Evolutionary conservation across 2,329 filamentous ascomycete species (phyloP), one percentile per base, ranked within the genome.

Genomic region (Pezicula carpinea): DNA sequence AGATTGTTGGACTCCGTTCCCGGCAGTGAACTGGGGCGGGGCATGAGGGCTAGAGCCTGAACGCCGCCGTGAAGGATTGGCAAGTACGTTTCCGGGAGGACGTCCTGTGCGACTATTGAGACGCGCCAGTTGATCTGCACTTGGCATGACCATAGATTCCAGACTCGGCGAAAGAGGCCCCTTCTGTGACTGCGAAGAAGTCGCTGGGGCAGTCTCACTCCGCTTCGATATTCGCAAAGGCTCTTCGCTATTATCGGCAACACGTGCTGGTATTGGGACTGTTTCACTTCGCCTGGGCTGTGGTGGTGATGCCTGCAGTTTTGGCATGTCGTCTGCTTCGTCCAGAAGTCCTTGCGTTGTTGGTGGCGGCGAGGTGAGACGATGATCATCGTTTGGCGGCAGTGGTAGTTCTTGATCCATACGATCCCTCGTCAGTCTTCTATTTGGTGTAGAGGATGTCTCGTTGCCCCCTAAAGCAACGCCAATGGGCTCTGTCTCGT

Each of bases 101-200:
- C 60, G 58, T n/a, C 57, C 58, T 51, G 48, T 57, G 4, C 61
- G 60, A 42, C 57, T 60, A 17, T 60, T 61, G 11, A 64, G 52
- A 21, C 60, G 58, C 35, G 57, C 57, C 18, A 64, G 40, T 46
- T 63, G 59, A 42, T 59, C 56, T 1, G 60, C 49, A 43, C 53
- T 62, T 15, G 61, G 60, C 22, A 55, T 38, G 13, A 51, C 41
- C 36, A 57, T 36, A 13, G 43, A 40, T 10, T 19, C 21, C 10
- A 41, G 15, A 15, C 7, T 15, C 22, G 29, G 26, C 38, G 41
- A 32, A 26, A 10, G 18, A 34, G 23, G 19, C 17, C 36, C 15
- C 15, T 39, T 41, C 34, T 36, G 33, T 42, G 34, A 18, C 17
- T 13, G 22, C 21, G 43, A 19, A 32, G 50, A 31, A 23, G 44